Conservation (phyloP, 495 filamentous ascomycete species). For the Podospora appendiculata region DNA sequence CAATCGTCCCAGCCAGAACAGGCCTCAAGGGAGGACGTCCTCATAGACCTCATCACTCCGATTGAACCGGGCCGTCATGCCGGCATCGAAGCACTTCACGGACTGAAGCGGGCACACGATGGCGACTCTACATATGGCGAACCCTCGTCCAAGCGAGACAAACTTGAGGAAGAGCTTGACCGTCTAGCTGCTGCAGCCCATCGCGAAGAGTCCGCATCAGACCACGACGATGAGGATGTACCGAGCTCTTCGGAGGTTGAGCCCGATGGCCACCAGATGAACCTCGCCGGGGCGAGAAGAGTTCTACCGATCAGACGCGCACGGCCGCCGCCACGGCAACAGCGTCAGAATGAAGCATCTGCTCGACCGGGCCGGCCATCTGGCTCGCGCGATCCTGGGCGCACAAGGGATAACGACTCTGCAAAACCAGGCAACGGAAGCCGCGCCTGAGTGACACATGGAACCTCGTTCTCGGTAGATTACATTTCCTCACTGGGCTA, state of each 20-base stretch:
- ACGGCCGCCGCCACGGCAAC: background rate
- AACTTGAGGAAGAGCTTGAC: conserved; percentile 19
- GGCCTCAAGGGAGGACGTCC: conserved; percentile 11
- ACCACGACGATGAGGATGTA: background rate
- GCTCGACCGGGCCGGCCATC: too few relatives aligned
- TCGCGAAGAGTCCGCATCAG: background rate
- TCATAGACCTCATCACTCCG: conserved; percentile 16
- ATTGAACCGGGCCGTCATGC: conserved; percentile 3
- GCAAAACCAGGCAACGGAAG: too few relatives aligned
- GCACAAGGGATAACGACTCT: too few relatives aligned
- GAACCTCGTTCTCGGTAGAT: too few relatives aligned
- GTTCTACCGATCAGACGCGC: background rate
- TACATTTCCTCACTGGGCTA: too few relatives aligned
- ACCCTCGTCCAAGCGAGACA: conserved; percentile 20
- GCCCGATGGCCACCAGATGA: background rate
- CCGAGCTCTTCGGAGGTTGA: background rate
- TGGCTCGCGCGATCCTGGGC: too few relatives aligned
- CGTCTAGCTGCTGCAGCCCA: conserved; percentile 2
- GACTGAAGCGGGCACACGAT: conserved; percentile 18
- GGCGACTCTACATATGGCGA: conserved; percentile 7
- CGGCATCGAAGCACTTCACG: background rate
- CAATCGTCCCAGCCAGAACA: conserved; percentile 8
- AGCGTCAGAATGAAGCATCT: too few relatives aligned
- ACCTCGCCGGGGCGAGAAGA: background rate
- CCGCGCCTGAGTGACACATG: too few relatives aligned